phyloP scores from a whole-genome alignment of 2,329 filamentous ascomycete species.

The Sarocladium oryzae region DNA sequence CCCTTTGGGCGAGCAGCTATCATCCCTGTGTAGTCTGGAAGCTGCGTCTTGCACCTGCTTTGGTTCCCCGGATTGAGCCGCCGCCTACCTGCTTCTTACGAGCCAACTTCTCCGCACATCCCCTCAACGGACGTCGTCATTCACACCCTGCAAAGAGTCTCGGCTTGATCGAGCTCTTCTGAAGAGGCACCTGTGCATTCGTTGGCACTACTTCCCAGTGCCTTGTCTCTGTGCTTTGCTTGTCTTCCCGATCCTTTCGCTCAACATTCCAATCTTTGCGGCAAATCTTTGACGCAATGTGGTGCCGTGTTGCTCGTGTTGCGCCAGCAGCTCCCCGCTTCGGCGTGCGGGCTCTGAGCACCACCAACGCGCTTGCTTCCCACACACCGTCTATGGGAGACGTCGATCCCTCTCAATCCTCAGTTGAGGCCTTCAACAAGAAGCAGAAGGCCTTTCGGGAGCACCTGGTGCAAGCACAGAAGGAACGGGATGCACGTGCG shows the following conservation, averaged over 20 bases:
- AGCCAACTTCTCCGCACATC: conserved; percentile 7
- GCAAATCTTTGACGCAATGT: conserved; percentile 35
- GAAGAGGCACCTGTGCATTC: conserved; percentile 7
- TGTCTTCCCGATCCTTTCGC: conserved; percentile 10
- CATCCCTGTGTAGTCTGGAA: background rate
- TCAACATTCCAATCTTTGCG: conserved; percentile 8
- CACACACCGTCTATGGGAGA: conserved; percentile 77
- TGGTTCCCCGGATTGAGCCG: conserved; percentile 4
- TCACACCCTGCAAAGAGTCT: background rate
- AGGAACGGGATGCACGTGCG: conserved; percentile 82
- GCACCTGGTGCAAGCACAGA: conserved; percentile 68
- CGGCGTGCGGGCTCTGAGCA: conserved; percentile 50
- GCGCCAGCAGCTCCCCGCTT: conserved; percentile 39
- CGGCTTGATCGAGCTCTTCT: conserved; percentile 6
- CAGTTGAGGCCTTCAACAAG: conserved; percentile 68
- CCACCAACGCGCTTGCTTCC: conserved; percentile 37
- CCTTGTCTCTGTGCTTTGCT: conserved; percentile 6
- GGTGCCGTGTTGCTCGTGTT: conserved; percentile 42
- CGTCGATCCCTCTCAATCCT: conserved; percentile 59
- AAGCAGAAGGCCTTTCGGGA: conserved; percentile 85
- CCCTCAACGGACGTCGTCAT: background rate
- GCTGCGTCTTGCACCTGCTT: conserved; percentile 3
- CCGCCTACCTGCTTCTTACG: conserved; percentile 4
- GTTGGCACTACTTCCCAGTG: background rate
- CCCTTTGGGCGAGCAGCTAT: background rate